Evolutionary conservation across 495 filamentous ascomycete genomes (phyloP).

Genomic region (Daldinia loculata): DNA sequence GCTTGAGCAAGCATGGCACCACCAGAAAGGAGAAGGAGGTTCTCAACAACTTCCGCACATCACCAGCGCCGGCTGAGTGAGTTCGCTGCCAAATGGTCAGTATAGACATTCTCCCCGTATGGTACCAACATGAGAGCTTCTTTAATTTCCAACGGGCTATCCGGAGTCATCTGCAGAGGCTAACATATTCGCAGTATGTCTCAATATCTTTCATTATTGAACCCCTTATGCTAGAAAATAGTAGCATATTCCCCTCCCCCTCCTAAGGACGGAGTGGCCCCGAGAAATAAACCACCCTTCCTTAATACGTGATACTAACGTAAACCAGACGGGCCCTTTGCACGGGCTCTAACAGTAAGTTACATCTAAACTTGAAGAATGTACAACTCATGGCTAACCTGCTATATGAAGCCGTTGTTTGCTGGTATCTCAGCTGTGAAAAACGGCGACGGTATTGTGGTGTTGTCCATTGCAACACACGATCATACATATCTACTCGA

Average conservation of each 20-base stretch:
- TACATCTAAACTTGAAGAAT: neutral
- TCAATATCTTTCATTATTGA: neutral
- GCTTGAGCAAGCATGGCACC: slow-evolving; percentile 24
- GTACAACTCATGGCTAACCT: slow-evolving; percentile 26
- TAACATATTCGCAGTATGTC: slow-evolving; percentile 28
- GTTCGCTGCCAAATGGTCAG: slow-evolving; percentile 40
- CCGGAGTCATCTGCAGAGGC: neutral
- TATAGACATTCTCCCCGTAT: neutral
- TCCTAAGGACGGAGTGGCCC: neutral
- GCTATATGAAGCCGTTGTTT: slow-evolving; percentile 65
- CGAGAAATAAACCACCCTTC: neutral
- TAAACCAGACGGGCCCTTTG: slow-evolving; percentile 53
- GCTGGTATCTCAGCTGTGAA: slow-evolving; percentile 67
- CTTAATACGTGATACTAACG: slow-evolving; percentile 10
- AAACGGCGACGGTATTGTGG: slow-evolving; percentile 58
- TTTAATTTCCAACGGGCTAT: neutral
- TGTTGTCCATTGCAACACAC: slow-evolving; percentile 74
- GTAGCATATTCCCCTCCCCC: neutral
- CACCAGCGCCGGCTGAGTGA: slow-evolving; percentile 36
- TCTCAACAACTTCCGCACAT: slow-evolving; percentile 29
- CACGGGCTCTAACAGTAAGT: slow-evolving; percentile 56
- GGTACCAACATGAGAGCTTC: neutral
- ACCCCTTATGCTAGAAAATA: neutral
- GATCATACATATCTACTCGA: slow-evolving; percentile 83
- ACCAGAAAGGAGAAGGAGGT: slow-evolving; percentile 33